These are phyloP conservation scores for Tolypocladium album DNA, from an alignment of 2,329 filamentous ascomycete species.

Conservation along the genomic window DNA sequence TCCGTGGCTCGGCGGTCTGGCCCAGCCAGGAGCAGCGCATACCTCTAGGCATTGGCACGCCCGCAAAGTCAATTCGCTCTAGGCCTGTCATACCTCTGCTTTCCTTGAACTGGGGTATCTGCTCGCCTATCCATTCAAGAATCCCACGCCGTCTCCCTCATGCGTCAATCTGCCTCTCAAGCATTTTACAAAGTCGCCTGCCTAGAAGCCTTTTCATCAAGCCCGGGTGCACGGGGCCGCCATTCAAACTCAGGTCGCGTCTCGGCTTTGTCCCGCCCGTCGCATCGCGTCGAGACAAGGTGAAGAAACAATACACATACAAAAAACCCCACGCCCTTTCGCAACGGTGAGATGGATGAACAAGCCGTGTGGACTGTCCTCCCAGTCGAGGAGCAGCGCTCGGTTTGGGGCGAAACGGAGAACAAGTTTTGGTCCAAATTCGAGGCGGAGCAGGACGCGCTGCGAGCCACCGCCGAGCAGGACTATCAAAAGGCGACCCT, in stretches of 20 bases:
- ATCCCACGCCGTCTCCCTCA: background rate
- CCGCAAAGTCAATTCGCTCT: background rate
- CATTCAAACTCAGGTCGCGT: background rate
- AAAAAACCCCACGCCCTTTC: too few relatives aligned
- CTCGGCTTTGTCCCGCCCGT: background rate
- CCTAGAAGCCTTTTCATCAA: background rate
- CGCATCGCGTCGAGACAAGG: background rate
- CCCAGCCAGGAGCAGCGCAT: background rate
- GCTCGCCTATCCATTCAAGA: background rate
- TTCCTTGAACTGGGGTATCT: background rate
- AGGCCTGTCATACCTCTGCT: background rate
- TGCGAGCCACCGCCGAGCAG: slow-evolving; percentile 12
- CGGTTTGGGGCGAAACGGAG: slow-evolving; percentile 25
- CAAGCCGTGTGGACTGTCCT: slow-evolving; percentile 17
- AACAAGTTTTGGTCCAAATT: slow-evolving; percentile 22
- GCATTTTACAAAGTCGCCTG: background rate
- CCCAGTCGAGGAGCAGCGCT: slow-evolving; percentile 18
- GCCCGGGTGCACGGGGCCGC: background rate
- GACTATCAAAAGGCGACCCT: slow-evolving; percentile 13
- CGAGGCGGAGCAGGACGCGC: slow-evolving; percentile 11
- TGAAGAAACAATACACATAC: too few relatives aligned
- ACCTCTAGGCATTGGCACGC: background rate
- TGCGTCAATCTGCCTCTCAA: background rate
- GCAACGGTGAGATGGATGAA: slow-evolving; percentile 4
- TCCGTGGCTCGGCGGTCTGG: background rate